Conservation (phyloP, 371 early-diverging fungal genomes). For the Dichotomocladium elegans region DNA sequence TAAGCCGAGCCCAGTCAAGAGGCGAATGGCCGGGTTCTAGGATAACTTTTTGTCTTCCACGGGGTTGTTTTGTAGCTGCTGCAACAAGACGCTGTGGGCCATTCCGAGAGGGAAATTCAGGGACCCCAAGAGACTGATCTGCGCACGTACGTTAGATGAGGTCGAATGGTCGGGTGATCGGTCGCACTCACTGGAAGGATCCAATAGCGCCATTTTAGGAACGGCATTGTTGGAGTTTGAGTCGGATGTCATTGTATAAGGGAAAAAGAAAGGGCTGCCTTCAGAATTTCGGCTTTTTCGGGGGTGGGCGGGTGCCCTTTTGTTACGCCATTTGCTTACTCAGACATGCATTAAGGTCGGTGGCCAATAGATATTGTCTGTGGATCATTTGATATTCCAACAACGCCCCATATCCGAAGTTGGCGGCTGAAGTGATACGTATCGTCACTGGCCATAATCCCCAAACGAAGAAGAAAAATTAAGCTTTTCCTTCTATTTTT, state of each 20-base stretch:
- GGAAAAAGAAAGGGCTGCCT: neutral
- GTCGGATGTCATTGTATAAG: neutral
- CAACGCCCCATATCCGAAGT: too few species aligned
- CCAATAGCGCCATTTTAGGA: slow-evolving; percentile 11
- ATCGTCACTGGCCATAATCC: too few species aligned
- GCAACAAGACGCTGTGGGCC: slow-evolving; percentile 50
- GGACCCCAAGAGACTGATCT: slow-evolving; percentile 34
- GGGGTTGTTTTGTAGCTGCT: slow-evolving; percentile 45
- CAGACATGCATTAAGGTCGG: too few species aligned
- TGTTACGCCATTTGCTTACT: too few species aligned
- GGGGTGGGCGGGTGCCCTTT: too few species aligned
- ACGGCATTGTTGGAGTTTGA: neutral
- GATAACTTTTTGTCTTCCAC: slow-evolving; percentile 71
- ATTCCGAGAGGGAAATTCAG: slow-evolving; percentile 44
- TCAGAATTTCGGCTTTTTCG: too few species aligned
- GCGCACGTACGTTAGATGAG: neutral
- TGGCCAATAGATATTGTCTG: too few species aligned
- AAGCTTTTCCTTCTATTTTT: too few species aligned
- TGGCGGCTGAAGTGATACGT: too few species aligned
- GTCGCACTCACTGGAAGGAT: slow-evolving; percentile 12
- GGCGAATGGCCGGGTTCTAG: slow-evolving; percentile 90
- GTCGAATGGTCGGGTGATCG: neutral
- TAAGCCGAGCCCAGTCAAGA: slow-evolving; percentile 90
- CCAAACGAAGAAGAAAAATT: too few species aligned
- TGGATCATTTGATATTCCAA: too few species aligned